Conservation (phyloP, 257 asterid species). For the Datura wrightii region DNA sequence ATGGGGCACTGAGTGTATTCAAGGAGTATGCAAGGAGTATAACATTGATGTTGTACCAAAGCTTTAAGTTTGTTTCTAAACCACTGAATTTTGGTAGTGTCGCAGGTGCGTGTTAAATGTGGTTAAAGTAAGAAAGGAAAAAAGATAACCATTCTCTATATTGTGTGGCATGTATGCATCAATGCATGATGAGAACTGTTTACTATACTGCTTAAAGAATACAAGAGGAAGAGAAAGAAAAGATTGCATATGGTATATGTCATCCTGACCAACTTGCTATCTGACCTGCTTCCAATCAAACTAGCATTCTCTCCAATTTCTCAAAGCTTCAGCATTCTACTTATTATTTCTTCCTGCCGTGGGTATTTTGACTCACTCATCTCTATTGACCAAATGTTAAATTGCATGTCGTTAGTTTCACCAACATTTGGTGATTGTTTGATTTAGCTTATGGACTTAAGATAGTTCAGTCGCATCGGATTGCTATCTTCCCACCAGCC, state of each 20-base stretch:
- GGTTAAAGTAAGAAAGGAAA: neutral
- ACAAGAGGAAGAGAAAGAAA: conserved; percentile 24
- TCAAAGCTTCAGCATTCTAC: neutral
- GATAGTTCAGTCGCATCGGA: conserved; percentile 9
- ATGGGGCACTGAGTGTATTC: neutral
- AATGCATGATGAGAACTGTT: conserved; percentile 7
- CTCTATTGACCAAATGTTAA: neutral
- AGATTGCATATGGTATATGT: neutral
- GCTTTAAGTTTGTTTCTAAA: neutral
- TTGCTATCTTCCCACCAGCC: neutral
- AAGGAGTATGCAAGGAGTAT: neutral
- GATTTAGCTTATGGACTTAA: conserved; percentile 13
- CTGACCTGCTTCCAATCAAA: neutral
- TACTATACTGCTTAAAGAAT: neutral
- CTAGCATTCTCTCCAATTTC: neutral
- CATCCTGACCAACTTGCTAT: neutral
- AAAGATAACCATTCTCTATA: neutral
- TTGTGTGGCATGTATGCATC: conserved; percentile 12
- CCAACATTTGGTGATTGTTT: neutral
- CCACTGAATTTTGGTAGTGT: neutral
- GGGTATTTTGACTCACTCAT: conserved; percentile 14
- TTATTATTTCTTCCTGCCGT: neutral
- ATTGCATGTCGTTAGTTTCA: conserved; percentile 20
- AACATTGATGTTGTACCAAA: neutral
- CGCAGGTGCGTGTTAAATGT: neutral